Evolutionary conservation across 2,329 filamentous ascomycete species (phyloP).

Genomic region (Aspergillus phoenicis): DNA sequence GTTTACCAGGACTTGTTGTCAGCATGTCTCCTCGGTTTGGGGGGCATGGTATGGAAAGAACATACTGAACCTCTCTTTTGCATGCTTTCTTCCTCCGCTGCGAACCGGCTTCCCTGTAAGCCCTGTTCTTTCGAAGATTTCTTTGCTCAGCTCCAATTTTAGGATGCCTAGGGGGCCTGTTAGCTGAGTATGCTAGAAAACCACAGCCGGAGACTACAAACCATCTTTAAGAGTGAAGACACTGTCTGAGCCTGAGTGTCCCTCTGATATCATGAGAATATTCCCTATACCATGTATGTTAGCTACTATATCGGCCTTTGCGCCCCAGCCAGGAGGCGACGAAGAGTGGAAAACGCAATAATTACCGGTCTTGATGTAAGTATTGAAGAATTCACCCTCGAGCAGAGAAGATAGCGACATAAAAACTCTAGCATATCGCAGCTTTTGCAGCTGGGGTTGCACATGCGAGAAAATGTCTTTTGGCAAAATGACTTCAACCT

Average conservation of each 20-base stretch:
- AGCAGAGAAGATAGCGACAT: slow-evolving; percentile 74
- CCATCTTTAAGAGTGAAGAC: slow-evolving; percentile 72
- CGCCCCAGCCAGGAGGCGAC: neutral
- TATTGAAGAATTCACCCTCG: slow-evolving; percentile 74
- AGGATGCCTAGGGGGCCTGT: slow-evolving; percentile 60
- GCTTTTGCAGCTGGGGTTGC: slow-evolving; percentile 44
- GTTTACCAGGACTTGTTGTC: slow-evolving; percentile 7
- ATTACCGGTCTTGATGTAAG: slow-evolving; percentile 77
- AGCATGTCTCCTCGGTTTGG: slow-evolving; percentile 10
- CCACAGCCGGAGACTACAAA: slow-evolving; percentile 32
- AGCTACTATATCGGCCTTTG: neutral
- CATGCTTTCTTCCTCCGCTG: slow-evolving; percentile 61
- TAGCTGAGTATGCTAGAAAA: slow-evolving; percentile 3
- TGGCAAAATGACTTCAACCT: slow-evolving; percentile 70
- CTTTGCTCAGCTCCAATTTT: slow-evolving; percentile 75
- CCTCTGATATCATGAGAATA: slow-evolving; percentile 81
- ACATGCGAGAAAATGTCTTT: slow-evolving; percentile 61
- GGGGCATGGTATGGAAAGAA: neutral
- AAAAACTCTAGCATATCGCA: slow-evolving; percentile 67
- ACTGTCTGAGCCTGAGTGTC: slow-evolving; percentile 69
- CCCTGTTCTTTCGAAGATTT: slow-evolving; percentile 80
- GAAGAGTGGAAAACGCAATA: slow-evolving; percentile 11
- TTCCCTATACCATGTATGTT: slow-evolving; percentile 59
- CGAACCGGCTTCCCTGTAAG: slow-evolving; percentile 70
- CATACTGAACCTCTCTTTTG: slow-evolving; percentile 74